Conservation (phyloP, 73 alveolate species). For the Paramecium sonneborni region DNA sequence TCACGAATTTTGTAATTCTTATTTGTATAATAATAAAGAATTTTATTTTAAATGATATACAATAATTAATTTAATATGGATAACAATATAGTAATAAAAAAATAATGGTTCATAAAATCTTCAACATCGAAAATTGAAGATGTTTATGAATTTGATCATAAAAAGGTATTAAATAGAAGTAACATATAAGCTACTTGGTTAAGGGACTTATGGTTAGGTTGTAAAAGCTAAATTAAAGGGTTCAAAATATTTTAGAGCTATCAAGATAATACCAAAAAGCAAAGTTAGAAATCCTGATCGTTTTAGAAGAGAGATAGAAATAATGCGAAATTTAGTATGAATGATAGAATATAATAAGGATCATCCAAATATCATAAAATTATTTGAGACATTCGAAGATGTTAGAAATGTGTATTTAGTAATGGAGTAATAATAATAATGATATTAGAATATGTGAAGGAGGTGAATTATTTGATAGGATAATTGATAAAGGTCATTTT, state of each 20-base stretch:
- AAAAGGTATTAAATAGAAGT: constrained; percentile 14
- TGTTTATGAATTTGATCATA: constrained; percentile 49
- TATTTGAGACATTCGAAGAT: constrained; percentile 82
- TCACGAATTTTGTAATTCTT: not conserved
- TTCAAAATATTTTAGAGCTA: constrained; percentile 74
- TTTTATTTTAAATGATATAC: not conserved
- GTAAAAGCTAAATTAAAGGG: constrained; percentile 56
- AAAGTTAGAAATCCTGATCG: constrained; percentile 79
- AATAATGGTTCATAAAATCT: constrained; percentile 67
- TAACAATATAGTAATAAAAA: constrained; percentile 49
- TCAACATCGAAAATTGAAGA: constrained; percentile 55
- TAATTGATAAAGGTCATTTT: constrained; percentile 78
- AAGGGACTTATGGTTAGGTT: constrained; percentile 67
- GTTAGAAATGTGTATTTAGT: constrained; percentile 70
- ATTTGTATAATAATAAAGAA: not conserved
- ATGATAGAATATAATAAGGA: constrained; percentile 53
- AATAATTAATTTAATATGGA: not conserved
- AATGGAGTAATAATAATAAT: constrained; percentile 66
- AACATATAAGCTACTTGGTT: constrained; percentile 16
- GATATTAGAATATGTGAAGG: constrained; percentile 77
- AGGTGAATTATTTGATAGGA: constrained; percentile 91
- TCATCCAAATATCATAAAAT: constrained; percentile 84
- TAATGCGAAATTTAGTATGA: constrained; percentile 70
- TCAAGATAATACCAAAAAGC: constrained; percentile 86
- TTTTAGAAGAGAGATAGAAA: constrained; percentile 69